Percentiles rank a stretch among this genome's conserved stretches.
Conservation (phyloP, 805 yeast genomes). For the Hermanozyma aechmeae region DNA sequence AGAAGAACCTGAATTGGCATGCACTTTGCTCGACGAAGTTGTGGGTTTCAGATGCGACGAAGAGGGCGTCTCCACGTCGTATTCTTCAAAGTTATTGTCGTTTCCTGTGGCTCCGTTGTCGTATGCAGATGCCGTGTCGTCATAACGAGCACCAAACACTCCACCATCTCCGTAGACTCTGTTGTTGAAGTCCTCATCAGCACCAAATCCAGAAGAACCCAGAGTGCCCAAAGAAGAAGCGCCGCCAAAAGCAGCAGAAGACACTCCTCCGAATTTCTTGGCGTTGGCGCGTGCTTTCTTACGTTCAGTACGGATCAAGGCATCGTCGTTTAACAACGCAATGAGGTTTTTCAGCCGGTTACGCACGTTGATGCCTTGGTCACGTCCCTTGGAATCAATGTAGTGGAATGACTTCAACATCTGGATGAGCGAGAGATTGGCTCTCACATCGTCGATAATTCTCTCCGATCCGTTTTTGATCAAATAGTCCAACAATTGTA, state of each 20-base stretch:
- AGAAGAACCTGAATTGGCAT: slow-evolving; percentile 15
- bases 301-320: slow-evolving; percentile 69
- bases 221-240: slow-evolving; percentile 24
- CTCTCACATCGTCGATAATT: slow-evolving; percentile 88
- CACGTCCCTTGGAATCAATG: slow-evolving; percentile 87
- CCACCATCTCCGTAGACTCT: slow-evolving; percentile 68
- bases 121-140: slow-evolving; percentile 42
- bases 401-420: slow-evolving; percentile 92
- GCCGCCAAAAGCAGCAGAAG: slow-evolving; percentile 46
- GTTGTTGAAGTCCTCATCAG: slow-evolving; percentile 41
- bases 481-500: slow-evolving; percentile 85
- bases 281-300: slow-evolving; percentile 84
- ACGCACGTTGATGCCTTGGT: slow-evolving; percentile 92
- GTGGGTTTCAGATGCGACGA: slow-evolving; percentile 21
- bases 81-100: slow-evolving; percentile 48
- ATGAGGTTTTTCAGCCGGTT: slow-evolving; percentile 77
- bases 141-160: slow-evolving; percentile 57
- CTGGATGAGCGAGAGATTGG: slow-evolving; percentile 69
- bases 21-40: slow-evolving; percentile 25
- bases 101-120: slow-evolving; percentile 23
- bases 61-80: slow-evolving; percentile 34
- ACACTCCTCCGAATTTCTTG: slow-evolving; percentile 74
- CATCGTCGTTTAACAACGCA: slow-evolving; percentile 66
- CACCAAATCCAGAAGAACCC: slow-evolving; percentile 21
- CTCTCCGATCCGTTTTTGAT: slow-evolving; percentile 91